These are phyloP conservation scores for Stachybotrys chlorohalonatus DNA, from an alignment of 2,329 filamentous ascomycete genomes.

Conservation along the genomic window DNA sequence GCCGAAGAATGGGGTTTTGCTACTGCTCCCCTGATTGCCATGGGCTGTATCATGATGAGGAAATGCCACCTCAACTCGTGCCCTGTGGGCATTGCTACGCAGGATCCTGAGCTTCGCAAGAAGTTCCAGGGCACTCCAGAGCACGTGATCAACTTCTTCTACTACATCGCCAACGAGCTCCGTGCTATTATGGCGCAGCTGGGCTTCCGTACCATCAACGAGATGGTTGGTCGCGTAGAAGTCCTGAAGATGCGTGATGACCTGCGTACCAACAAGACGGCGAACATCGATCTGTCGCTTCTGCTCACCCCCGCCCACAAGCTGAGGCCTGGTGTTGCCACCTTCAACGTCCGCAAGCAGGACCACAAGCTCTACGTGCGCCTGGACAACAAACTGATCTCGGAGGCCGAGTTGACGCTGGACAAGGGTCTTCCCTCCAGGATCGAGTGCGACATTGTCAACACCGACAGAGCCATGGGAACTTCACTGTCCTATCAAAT, in stretches of 20 bases:
- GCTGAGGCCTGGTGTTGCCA: slow-evolving; percentile 85
- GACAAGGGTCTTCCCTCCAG: slow-evolving; percentile 90
- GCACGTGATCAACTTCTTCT: slow-evolving; percentile 98
- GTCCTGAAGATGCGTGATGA: slow-evolving; percentile 81
- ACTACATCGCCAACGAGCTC: slow-evolving; percentile 93
- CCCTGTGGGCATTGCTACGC: slow-evolving; percentile 90
- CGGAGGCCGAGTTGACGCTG: slow-evolving; percentile 86
- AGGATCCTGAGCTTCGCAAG: slow-evolving; percentile 87
- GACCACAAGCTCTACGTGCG: slow-evolving; percentile 89
- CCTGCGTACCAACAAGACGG: slow-evolving; percentile 76
- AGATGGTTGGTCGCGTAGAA: slow-evolving; percentile 94
- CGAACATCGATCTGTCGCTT: slow-evolving; percentile 86
- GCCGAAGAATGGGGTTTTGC: slow-evolving; percentile 99
- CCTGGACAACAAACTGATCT: slow-evolving; percentile 94
- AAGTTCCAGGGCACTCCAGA: slow-evolving; percentile 92
- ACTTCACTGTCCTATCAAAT: slow-evolving; percentile 94
- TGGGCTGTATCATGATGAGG: slow-evolving; percentile 94
- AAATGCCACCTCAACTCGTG: slow-evolving; percentile 70
- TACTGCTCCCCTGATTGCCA: slow-evolving; percentile 86
- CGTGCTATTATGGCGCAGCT: slow-evolving; percentile 95
- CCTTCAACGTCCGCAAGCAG: slow-evolving; percentile 96
- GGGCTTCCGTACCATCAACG: slow-evolving; percentile 90
- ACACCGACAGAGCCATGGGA: slow-evolving; percentile 89
- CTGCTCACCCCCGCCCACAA: slow-evolving; percentile 95
- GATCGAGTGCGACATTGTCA: slow-evolving; percentile 93